Evolutionary conservation across 768 basidiomycete species (phyloP).

Genomic region (Suillus discolor): DNA sequence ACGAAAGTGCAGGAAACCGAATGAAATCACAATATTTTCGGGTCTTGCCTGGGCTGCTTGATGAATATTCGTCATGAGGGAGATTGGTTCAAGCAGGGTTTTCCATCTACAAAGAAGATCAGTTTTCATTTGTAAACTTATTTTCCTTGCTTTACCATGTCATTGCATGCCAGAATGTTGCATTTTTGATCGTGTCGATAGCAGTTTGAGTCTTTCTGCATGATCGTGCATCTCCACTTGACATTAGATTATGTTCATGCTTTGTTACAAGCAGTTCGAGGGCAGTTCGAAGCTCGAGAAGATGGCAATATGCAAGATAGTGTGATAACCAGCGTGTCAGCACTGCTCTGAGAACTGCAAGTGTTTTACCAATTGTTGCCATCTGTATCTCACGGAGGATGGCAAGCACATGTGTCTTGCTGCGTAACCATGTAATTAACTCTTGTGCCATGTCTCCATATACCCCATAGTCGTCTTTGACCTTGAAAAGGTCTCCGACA

Average conservation of each 20-base stretch:
- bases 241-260: slow-evolving; percentile 17
- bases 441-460: not conserved
- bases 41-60: slow-evolving; percentile 32
- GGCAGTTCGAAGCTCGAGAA: slow-evolving; percentile 28
- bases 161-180: too few relatives aligned
- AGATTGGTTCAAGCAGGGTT: slow-evolving; percentile 34
- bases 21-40: slow-evolving; percentile 34
- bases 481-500: too few relatives aligned
- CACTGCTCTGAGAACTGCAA: slow-evolving; percentile 31
- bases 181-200: slow-evolving; percentile 24
- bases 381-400: too few relatives aligned
- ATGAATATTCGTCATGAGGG: slow-evolving; percentile 32
- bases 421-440: not conserved
- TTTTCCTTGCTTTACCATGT: slow-evolving; percentile 19
- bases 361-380: too few relatives aligned
- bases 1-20: slow-evolving; percentile 25
- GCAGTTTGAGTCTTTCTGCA: slow-evolving; percentile 31
- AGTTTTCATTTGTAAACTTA: slow-evolving; percentile 33
- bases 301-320: slow-evolving; percentile 31
- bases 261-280: slow-evolving; percentile 21
- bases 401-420: too few relatives aligned
- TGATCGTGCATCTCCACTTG: slow-evolving; percentile 27
- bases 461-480: too few relatives aligned
- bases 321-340: slow-evolving; percentile 40
- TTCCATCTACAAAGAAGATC: slow-evolving; percentile 25